Percentiles rank a stretch among this genome's conserved stretches.
phyloP scores from a whole-genome alignment of 2,329 filamentous ascomycete species.

The Fusarium tuaranense region DNA sequence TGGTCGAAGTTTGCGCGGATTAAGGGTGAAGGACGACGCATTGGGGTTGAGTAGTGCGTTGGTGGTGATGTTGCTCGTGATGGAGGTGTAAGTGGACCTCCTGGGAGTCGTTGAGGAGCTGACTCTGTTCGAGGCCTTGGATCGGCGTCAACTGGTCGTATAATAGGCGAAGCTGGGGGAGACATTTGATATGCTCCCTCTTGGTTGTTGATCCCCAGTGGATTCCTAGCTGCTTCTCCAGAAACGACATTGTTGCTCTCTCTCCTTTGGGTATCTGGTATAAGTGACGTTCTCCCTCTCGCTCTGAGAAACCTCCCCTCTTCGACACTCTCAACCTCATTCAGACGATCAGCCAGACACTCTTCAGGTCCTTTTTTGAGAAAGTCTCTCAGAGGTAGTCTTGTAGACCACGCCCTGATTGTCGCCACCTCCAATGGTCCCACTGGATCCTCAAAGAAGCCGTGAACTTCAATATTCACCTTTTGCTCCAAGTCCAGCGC shows the following conservation, averaged over 20 bases:
- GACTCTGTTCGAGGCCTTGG: constrained; percentile 43
- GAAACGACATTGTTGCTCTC: background rate
- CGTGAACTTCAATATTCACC: constrained; percentile 67
- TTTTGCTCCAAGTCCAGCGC: constrained; percentile 62
- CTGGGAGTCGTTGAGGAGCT: constrained; percentile 36
- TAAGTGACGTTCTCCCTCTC: constrained; percentile 44
- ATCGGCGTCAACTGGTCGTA: constrained; percentile 45
- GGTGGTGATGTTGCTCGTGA: constrained; percentile 45
- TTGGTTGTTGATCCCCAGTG: constrained; percentile 48
- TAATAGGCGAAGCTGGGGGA: constrained; percentile 47
- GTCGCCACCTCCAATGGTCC: constrained; percentile 48
- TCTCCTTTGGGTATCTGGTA: constrained; percentile 7
- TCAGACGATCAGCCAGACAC: constrained; percentile 66
- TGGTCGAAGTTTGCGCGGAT: constrained; percentile 53
- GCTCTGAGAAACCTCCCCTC: constrained; percentile 45
- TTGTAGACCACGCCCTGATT: constrained; percentile 63
- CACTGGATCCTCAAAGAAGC: constrained; percentile 69
- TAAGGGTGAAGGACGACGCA: constrained; percentile 48
- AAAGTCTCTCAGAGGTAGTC: constrained; percentile 65
- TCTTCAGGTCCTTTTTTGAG: constrained; percentile 65
- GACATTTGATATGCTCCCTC: constrained; percentile 30
- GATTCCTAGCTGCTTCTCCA: constrained; percentile 43
- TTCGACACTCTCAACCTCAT: constrained; percentile 50
- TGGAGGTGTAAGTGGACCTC: constrained; percentile 39
- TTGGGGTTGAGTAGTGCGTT: constrained; percentile 45